Evolutionary conservation across 1,139 yeast genomes (phyloP), one percentile per base, ranked within the genome.

Genomic region (Debaryomyces nepalensis): DNA sequence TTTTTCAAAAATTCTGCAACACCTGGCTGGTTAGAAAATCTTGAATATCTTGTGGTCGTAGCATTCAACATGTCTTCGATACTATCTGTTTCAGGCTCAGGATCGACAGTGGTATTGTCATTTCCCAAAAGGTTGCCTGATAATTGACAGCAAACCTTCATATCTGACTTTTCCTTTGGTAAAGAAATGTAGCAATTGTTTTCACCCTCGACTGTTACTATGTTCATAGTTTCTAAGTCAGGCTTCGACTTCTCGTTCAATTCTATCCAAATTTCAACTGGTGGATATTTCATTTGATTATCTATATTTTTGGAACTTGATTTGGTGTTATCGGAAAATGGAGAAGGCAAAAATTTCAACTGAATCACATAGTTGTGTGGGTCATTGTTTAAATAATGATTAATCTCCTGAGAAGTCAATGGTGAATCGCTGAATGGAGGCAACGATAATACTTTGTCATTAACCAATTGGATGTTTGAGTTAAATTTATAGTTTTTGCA

Each of bases 201-300:
- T 49, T 79, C 83, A 11, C 69, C 68, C 41, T 78, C 80, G 1
- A 75, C 79, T 0, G 80, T 64, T 4, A 77, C 70, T 4, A 77
- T 49, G 32, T 65, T 64, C 41, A 77, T 55, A 5, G 76, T 62
- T 22, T 67, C 70, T 37, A 67, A 47, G 39, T 73, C 75, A 1
- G 78, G 70, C n/a, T 51, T 59, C 14, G 66, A 66, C 18, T 58
- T 54, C 7, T 63, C 65, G 46, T 70, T 68, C 40, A 78, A 57
- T 34, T 73, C 76, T 40, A 75, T 61, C 79, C 82, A 77, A 38
- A 81, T 61, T 53, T 81, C 85, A 3, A 81, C 62, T 0, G 82
- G 79, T 0, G 85, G 84, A 41, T 68, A 68, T 38, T 62, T 55
- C 43, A 58, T 53, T 35, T 55, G 52, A 10, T 50, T 49, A n/a